A percentile compares a stretch with the other conserved stretches of the same genome.
Conservation (phyloP, 2,329 filamentous ascomycete species). For the Trichoderma sp. region DNA sequence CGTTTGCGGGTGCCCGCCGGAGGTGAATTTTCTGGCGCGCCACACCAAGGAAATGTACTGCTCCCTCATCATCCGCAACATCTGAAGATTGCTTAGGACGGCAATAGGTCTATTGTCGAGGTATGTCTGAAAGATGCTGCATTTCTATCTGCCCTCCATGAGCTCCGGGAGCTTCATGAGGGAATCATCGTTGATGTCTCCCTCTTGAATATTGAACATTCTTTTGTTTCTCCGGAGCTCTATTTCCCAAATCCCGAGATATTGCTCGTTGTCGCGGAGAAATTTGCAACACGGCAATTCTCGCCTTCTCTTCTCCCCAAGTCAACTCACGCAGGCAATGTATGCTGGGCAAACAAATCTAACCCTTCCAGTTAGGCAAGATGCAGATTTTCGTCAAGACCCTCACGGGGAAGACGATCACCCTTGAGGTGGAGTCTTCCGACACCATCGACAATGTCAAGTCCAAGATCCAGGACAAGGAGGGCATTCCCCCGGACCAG, state of each 20-base stretch:
- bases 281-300: not conserved
- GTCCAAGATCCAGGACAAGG: constrained; percentile 98
- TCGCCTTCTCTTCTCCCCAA: not conserved
- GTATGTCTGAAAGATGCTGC: constrained; percentile 60
- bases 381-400: constrained; percentile 80
- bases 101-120: constrained; percentile 62
- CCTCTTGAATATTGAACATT: constrained; percentile 34
- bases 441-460: constrained; percentile 99
- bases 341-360: constrained; percentile 34
- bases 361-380: constrained; percentile 57
- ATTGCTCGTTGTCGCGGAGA: not conserved
- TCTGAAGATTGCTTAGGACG: constrained; percentile 65
- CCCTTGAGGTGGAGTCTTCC: constrained; percentile 99
- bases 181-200: constrained; percentile 34
- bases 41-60: constrained; percentile 31
- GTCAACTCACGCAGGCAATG: not conserved
- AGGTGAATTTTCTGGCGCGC: constrained; percentile 35
- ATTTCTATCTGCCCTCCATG: constrained; percentile 30
- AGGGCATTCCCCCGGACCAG: constrained; percentile 98
- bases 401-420: constrained; percentile 99
- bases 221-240: constrained; percentile 13
- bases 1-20: not conserved
- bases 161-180: constrained; percentile 23
- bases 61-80: constrained; percentile 44
- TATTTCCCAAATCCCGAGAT: not conserved